These are phyloP conservation scores for Tulasnella sp. DNA, from an alignment of 768 basidiomycete species.

Conservation along the genomic window DNA sequence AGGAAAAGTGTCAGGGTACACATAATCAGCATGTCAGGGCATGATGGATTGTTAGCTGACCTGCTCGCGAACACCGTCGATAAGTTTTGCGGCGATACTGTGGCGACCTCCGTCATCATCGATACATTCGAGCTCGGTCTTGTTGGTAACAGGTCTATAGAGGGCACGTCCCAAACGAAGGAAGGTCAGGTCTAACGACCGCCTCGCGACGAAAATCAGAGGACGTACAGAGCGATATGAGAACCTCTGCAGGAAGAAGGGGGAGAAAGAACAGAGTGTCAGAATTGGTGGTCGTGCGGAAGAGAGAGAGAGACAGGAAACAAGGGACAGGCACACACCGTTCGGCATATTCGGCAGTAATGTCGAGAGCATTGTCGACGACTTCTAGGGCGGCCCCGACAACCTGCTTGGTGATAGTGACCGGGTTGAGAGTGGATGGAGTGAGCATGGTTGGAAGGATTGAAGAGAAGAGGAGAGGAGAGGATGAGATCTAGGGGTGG, in stretches of 20 bases:
- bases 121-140: not conserved
- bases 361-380: not conserved
- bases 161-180: not conserved
- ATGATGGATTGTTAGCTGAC: too few relatives aligned
- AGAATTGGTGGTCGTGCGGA: not conserved
- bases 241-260: not conserved
- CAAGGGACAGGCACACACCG: not conserved
- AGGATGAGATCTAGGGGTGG: too few relatives aligned
- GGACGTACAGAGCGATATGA: not conserved
- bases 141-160: not conserved
- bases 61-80: conserved; percentile 10
- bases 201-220: not conserved
- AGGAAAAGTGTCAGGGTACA: too few relatives aligned
- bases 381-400: not conserved
- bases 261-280: not conserved
- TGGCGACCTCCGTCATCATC: not conserved
- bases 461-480: not conserved
- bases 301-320: not conserved
- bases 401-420: not conserved
- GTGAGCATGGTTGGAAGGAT: not conserved
- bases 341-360: not conserved
- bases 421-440: not conserved
- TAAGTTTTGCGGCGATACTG: not conserved
- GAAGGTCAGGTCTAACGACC: not conserved
- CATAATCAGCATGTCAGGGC: too few relatives aligned